Conservation (phyloP, 768 basidiomycete species). For the Tulasnella sp. region DNA sequence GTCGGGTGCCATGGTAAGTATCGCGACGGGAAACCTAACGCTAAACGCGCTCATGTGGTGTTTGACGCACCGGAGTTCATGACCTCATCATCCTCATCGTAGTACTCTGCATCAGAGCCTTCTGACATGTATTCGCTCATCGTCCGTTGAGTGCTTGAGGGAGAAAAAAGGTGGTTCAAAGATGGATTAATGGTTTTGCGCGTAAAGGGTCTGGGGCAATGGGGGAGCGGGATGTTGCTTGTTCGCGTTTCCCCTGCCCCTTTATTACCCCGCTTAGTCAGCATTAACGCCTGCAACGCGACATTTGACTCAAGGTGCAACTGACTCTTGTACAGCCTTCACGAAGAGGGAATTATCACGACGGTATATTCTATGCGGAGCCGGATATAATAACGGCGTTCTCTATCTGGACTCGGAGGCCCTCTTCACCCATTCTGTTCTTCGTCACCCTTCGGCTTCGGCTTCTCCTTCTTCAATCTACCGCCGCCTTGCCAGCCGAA, state of each 20-base stretch:
- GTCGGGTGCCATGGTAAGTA: constrained; percentile 18
- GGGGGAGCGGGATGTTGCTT: neutral
- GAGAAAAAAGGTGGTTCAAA: neutral
- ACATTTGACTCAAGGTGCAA: neutral
- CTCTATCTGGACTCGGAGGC: neutral
- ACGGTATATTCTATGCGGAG: neutral
- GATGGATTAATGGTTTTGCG: neutral
- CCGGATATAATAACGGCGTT: neutral
- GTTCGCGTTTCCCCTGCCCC: neutral
- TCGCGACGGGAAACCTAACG: constrained; percentile 4
- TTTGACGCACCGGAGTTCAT: constrained; percentile 12
- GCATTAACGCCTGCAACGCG: neutral
- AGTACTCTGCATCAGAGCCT: neutral
- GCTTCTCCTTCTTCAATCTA: constrained; percentile 9
- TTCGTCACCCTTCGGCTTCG: neutral
- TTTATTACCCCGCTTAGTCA: neutral
- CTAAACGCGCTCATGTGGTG: constrained; percentile 12
- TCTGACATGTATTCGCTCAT: constrained; percentile 14
- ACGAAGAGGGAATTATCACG: neutral
- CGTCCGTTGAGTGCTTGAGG: neutral
- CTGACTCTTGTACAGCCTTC: neutral
- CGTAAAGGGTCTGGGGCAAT: neutral
- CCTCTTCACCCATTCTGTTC: neutral
- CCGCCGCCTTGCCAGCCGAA: constrained; percentile 30
- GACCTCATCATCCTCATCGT: constrained; percentile 11